Conservation (phyloP, 2,329 filamentous ascomycete species). For the Verticillium tricorpus region DNA sequence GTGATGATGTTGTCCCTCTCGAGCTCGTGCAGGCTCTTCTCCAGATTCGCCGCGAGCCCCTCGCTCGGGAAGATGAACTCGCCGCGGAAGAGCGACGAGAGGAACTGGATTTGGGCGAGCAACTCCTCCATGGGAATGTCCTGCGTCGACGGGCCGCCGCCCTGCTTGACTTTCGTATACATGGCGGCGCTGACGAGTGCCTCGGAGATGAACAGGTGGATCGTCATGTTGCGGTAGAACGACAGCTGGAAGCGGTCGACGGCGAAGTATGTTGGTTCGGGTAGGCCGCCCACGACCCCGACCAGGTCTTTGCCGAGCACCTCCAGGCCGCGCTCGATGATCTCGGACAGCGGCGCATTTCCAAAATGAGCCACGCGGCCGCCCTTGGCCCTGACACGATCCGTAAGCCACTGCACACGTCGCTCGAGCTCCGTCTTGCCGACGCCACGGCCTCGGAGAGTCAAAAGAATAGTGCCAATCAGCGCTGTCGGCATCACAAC, state of each 20-base stretch:
- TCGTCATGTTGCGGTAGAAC: conserved; percentile 99
- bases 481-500: conserved; percentile 98
- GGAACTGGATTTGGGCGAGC: conserved; percentile 75
- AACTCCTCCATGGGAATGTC: conserved; percentile 72
- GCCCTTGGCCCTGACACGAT: conserved; percentile 76
- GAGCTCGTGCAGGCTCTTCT: conserved; percentile 71
- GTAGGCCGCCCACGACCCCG: conserved; percentile 70
- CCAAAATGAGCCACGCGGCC: conserved; percentile 93
- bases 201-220: conserved; percentile 94
- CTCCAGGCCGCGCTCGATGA: conserved; percentile 85
- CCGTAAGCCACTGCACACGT: conserved; percentile 84
- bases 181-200: conserved; percentile 84
- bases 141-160: conserved; percentile 78
- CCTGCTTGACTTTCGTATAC: conserved; percentile 86
- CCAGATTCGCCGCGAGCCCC: conserved; percentile 73
- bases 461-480: conserved; percentile 89
- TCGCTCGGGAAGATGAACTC: conserved; percentile 96
- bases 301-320: conserved; percentile 89
- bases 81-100: conserved; percentile 88
- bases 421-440: conserved; percentile 81
- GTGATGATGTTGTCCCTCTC: conserved; percentile 75
- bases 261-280: conserved; percentile 89
- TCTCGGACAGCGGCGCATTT: conserved; percentile 69
- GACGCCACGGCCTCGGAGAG: conserved; percentile 84
- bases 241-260: conserved; percentile 95